Conservation (phyloP, 2,329 filamentous ascomycete genomes). For the Epichloe bromicola region DNA sequence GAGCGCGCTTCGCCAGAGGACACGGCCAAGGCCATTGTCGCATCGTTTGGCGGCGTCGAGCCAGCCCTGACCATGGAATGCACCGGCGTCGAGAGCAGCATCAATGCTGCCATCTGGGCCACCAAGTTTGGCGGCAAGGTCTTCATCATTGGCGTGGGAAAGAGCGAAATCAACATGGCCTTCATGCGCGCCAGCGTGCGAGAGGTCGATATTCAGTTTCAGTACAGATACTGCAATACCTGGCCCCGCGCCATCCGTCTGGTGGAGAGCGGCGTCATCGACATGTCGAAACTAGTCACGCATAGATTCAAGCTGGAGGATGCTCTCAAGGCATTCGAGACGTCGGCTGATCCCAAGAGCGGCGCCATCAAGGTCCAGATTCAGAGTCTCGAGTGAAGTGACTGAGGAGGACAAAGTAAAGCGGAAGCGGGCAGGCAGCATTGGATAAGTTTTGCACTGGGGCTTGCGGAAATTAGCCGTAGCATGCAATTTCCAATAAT, state of each 20-base stretch:
- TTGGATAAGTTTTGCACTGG: no score
- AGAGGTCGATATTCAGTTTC: conserved; percentile 90
- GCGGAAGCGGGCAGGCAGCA: no score
- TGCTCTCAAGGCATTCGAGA: conserved; percentile 79
- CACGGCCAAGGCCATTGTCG: conserved; percentile 53
- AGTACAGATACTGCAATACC: conserved; percentile 92
- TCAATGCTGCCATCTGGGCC: conserved; percentile 75
- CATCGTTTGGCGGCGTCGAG: conserved; percentile 63
- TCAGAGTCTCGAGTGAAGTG: conserved; percentile 48
- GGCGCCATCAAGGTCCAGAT: conserved; percentile 98
- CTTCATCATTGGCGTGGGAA: conserved; percentile 90
- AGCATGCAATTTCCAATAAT: no score
- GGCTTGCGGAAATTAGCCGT: no score
- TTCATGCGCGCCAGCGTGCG: conserved; percentile 88
- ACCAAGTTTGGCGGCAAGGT: conserved; percentile 94
- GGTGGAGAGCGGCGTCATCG: conserved; percentile 70
- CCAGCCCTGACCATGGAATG: conserved; percentile 79
- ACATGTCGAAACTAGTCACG: conserved; percentile 72
- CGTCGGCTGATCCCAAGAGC: conserved; percentile 73
- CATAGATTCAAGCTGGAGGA: conserved; percentile 80
- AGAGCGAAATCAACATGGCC: conserved; percentile 87
- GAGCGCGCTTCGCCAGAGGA: conserved; percentile 55
- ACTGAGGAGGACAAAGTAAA: neutral
- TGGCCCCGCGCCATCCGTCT: conserved; percentile 90
- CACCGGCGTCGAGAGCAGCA: conserved; percentile 85